These are phyloP conservation scores for Mucuna pruriens DNA, from an alignment of 306 rosid genomes.

Conservation along the genomic window DNA sequence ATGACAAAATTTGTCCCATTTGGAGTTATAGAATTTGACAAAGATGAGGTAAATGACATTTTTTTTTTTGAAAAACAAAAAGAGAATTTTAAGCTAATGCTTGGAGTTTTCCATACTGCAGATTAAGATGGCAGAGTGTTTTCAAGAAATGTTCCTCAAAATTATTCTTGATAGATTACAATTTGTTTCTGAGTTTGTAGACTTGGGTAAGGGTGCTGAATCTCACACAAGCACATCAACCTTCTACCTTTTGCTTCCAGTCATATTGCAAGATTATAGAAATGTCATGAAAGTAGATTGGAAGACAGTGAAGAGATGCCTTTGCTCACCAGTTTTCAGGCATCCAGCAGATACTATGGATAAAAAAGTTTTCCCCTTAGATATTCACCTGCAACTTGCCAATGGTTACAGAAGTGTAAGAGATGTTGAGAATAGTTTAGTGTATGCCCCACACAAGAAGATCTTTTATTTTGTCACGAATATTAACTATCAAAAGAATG, in stretches of 20 bases:
- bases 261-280: slow-evolving; percentile 49
- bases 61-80: background rate
- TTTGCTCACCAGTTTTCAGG: slow-evolving; percentile 81
- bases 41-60: slow-evolving; percentile 66
- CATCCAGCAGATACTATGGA: slow-evolving; percentile 41
- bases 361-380: slow-evolving; percentile 32
- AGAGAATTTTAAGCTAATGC: slow-evolving; percentile 13
- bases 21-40: slow-evolving; percentile 65
- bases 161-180: slow-evolving; percentile 79
- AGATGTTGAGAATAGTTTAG: slow-evolving; percentile 78
- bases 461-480: slow-evolving; percentile 66
- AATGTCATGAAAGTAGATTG: slow-evolving; percentile 68
- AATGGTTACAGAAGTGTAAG: slow-evolving; percentile 60
- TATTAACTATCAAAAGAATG: slow-evolving; percentile 53
- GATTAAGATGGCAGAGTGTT: slow-evolving; percentile 77
- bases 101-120: slow-evolving; percentile 45
- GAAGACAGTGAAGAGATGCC: slow-evolving; percentile 70
- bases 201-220: slow-evolving; percentile 57
- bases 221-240: slow-evolving; percentile 50
- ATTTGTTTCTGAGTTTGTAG: slow-evolving; percentile 65
- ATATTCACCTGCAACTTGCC: slow-evolving; percentile 62
- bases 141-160: slow-evolving; percentile 95
- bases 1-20: slow-evolving; percentile 68
- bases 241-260: slow-evolving; percentile 91
- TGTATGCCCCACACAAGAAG: slow-evolving; percentile 64